A percentile compares a stretch with the other conserved stretches of the same genome.
phyloP scores from a whole-genome alignment of 805 yeast genomes.

The Pichia thaimueangensis region DNA sequence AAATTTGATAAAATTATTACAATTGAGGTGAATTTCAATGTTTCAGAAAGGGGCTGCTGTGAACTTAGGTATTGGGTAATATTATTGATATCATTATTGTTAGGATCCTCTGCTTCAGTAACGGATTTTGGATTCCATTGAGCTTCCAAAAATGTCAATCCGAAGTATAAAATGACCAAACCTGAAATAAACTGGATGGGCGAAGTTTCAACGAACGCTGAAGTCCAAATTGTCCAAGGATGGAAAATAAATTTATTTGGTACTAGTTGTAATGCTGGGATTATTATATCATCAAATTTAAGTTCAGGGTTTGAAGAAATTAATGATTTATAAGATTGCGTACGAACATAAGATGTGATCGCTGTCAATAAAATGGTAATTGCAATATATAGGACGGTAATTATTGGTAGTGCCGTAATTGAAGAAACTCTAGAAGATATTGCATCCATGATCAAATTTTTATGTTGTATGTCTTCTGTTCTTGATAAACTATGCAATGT shows the following conservation, averaged over 20 bases:
- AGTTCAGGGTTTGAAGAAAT: constrained; percentile 19
- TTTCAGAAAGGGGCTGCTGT: constrained; percentile 32
- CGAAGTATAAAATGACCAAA: constrained; percentile 30
- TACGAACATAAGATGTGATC: constrained; percentile 37
- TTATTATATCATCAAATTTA: constrained; percentile 37
- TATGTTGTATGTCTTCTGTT: too few species aligned
- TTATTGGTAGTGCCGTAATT: constrained; percentile 4
- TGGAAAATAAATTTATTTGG: constrained; percentile 48
- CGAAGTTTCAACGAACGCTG: constrained; percentile 59
- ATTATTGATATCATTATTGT: background rate
- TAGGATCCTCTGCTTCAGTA: background rate
- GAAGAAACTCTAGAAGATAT: background rate
- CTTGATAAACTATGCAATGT: too few species aligned
- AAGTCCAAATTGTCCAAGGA: constrained; percentile 60
- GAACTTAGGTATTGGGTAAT: constrained; percentile 5
- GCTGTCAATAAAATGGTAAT: constrained; percentile 36
- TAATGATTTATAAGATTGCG: constrained; percentile 27
- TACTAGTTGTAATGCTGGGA: constrained; percentile 53
- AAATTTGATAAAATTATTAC: constrained; percentile 54
- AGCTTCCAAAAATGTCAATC: constrained; percentile 42
- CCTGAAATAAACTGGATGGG: constrained; percentile 40
- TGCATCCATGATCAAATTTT: background rate
- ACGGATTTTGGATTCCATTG: constrained; percentile 36
- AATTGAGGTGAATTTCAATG: constrained; percentile 44
- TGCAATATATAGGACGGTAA: constrained; percentile 37